Conservation (phyloP, 306 rosid genomes). For the Arachis hypogaea region DNA sequence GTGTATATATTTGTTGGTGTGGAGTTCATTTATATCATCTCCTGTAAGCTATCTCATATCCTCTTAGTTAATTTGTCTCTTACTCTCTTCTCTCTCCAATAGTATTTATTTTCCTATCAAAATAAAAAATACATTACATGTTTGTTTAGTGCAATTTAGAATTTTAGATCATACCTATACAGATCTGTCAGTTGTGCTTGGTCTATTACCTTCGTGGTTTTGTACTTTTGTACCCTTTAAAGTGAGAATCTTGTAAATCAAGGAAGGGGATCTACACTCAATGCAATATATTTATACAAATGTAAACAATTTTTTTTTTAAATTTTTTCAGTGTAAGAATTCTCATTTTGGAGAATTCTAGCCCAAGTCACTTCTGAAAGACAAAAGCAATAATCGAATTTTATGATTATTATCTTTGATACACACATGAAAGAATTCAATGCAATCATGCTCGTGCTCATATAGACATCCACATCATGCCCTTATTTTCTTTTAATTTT, state of each 20-base stretch:
- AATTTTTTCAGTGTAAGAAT: no score
- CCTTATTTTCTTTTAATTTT: slow-evolving; percentile 8
- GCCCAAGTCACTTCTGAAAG: slow-evolving; percentile 8
- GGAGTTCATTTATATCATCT: slow-evolving; percentile 45
- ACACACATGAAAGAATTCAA: neutral
- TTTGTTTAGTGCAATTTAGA: neutral
- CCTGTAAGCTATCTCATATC: slow-evolving; percentile 34
- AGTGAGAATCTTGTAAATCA: no score
- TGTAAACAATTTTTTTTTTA: no score
- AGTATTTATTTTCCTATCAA: neutral
- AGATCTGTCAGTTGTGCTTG: neutral
- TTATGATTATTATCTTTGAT: neutral
- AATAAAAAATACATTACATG: neutral
- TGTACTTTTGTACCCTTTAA: no score
- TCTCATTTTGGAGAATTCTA: no score
- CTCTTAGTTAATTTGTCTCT: neutral
- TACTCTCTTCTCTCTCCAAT: neutral
- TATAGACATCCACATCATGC: neutral
- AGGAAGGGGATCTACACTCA: no score
- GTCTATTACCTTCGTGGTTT: no score
- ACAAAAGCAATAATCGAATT: neutral
- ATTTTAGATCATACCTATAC: neutral
- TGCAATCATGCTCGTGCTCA: neutral
- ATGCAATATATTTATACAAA: no score
- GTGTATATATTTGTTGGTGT: slow-evolving; percentile 38